phyloP scores from a whole-genome alignment of 2,329 filamentous ascomycete species.

The Elsinoe australis region DNA sequence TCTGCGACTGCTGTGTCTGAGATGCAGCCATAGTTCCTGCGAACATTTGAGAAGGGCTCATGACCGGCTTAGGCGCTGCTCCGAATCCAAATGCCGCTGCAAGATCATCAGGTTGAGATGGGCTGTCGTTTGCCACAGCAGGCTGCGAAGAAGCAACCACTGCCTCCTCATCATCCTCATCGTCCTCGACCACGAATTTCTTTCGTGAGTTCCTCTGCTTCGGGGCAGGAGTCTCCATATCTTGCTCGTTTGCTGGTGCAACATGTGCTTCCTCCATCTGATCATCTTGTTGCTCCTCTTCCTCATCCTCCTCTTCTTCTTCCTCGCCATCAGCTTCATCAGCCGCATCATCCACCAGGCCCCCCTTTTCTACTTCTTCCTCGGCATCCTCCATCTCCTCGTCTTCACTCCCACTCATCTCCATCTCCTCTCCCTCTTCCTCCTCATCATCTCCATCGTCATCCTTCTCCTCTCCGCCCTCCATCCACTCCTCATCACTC shows the following conservation, averaged over 20 bases:
- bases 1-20: slow-evolving; percentile 38
- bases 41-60: slow-evolving; percentile 84
- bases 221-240: slow-evolving; percentile 26
- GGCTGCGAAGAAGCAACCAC: slow-evolving; percentile 2
- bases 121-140: slow-evolving; percentile 26
- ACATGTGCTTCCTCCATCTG: slow-evolving; percentile 23
- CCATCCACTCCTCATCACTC: slow-evolving; percentile 41
- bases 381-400: slow-evolving; percentile 28
- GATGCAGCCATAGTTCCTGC: slow-evolving; percentile 70
- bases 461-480: slow-evolving; percentile 29
- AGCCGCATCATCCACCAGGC: slow-evolving; percentile 26
- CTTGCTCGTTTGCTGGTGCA: slow-evolving; percentile 28
- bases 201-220: slow-evolving; percentile 25
- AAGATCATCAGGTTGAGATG: slow-evolving; percentile 19
- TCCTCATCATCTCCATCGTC: slow-evolving; percentile 31
- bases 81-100: slow-evolving; percentile 36
- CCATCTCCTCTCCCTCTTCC: slow-evolving; percentile 33
- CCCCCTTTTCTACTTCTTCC: slow-evolving; percentile 26
- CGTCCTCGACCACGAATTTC: slow-evolving; percentile 31
- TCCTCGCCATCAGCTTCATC: slow-evolving; percentile 22
- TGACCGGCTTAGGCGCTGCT: slow-evolving; percentile 31
- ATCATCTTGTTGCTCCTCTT: slow-evolving; percentile 34
- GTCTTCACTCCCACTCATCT: slow-evolving; percentile 22
- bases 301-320: slow-evolving; percentile 33
- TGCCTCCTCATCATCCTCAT: slow-evolving; percentile 22